A percentile compares a stretch with the other conserved stretches of the same genome.
These are phyloP conservation scores for Potentilla sterilis DNA, from an alignment of 306 rosid genomes.

Conservation along the genomic window DNA sequence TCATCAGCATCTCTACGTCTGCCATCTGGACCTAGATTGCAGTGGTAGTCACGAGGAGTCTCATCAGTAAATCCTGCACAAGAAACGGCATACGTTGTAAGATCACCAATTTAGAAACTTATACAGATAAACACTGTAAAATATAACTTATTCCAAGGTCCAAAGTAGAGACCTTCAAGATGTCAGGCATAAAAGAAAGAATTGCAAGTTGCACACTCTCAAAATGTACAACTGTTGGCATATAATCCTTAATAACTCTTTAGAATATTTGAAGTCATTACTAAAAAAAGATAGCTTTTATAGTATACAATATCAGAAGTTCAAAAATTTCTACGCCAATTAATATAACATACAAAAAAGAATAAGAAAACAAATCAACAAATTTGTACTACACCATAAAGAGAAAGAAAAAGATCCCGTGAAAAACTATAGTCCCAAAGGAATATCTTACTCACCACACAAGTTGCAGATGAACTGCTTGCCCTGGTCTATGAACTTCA, in stretches of 20 bases:
- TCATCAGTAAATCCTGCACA: constrained; percentile 91
- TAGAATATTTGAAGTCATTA: neutral
- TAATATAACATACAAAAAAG: neutral
- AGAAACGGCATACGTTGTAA: constrained; percentile 13
- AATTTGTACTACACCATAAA: neutral
- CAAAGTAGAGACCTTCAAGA: neutral
- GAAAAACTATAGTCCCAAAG: neutral
- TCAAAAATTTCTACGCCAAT: neutral
- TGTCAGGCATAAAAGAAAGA: neutral
- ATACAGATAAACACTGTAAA: neutral
- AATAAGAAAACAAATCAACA: neutral
- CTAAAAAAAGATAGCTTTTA: no score
- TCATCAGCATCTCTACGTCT: constrained; percentile 97
- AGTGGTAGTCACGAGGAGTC: constrained; percentile 97
- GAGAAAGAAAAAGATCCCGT: neutral
- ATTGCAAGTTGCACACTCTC: neutral
- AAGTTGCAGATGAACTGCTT: constrained; percentile 89
- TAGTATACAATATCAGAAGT: neutral
- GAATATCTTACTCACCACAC: constrained; percentile 71
- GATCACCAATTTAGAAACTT: constrained; percentile 4
- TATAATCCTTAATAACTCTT: neutral
- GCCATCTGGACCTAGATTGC: constrained; percentile 99
- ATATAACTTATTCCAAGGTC: neutral
- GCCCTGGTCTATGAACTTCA: constrained; percentile 97
- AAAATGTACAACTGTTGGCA: neutral